A percentile compares a stretch with the other conserved stretches of the same genome.
Conservation (phyloP, 1,284 basidiomycete species). For the Cutaneotrichosporon daszewskae region DNA sequence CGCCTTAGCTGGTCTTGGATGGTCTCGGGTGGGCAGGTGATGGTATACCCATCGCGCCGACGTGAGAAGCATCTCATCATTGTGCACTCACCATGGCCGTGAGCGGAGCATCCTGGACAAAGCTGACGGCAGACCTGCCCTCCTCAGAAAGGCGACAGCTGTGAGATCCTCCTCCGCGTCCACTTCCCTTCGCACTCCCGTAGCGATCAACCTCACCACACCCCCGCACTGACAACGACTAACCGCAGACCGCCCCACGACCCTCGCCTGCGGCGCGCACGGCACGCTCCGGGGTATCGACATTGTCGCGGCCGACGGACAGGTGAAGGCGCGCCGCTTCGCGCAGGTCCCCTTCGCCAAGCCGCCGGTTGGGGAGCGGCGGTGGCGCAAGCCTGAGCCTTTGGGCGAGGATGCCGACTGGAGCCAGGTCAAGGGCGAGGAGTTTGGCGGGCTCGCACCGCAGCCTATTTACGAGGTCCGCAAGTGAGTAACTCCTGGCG, state of each 20-base stretch:
- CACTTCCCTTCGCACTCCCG: neutral
- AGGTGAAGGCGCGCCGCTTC: slow-evolving; percentile 21
- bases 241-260: slow-evolving; percentile 16
- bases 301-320: slow-evolving; percentile 14
- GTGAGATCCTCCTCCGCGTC: slow-evolving; percentile 2
- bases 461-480: slow-evolving; percentile 22
- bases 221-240: neutral
- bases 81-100: slow-evolving; percentile 2
- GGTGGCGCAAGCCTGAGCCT: slow-evolving; percentile 20
- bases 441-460: slow-evolving; percentile 18
- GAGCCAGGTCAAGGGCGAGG: slow-evolving; percentile 13
- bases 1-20: too few relatives aligned
- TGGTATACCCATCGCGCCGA: too few relatives aligned
- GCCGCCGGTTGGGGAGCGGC: slow-evolving; percentile 16
- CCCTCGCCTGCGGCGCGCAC: slow-evolving; percentile 18
- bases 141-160: slow-evolving; percentile 2
- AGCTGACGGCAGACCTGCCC: slow-evolving; percentile 1
- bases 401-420: slow-evolving; percentile 15
- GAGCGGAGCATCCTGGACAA: neutral
- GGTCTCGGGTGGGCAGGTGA: too few relatives aligned
- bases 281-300: slow-evolving; percentile 18
- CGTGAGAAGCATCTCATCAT: too few relatives aligned
- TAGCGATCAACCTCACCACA: neutral
- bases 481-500: slow-evolving; percentile 9
- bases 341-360: slow-evolving; percentile 19